Evolutionary conservation across 768 basidiomycete genomes (phyloP), one percentile per base, ranked within the genome.

Genomic region (Chalciporus pseudorubinellus): DNA sequence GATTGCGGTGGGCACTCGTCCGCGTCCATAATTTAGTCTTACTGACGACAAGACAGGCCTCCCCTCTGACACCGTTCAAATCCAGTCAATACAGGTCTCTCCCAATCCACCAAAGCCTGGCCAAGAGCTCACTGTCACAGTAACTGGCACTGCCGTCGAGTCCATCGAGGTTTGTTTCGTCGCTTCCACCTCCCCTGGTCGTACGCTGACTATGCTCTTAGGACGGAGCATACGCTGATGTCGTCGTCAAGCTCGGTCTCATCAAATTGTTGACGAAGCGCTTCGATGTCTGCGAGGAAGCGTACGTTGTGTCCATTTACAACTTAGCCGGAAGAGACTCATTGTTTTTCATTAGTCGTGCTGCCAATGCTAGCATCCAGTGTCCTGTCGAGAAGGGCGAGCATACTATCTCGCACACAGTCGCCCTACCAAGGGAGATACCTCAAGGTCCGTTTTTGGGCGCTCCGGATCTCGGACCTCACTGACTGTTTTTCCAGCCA

Each of bases 61-160:
- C 7, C 43, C 66, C 3, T 50, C 54, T 0, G 77, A 86, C 53
- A 56, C 72, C 4, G 66, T 92, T 51, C 78, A 86, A 58, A 73
- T 98, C 47, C 62, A 88, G 18, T 85, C 81, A n/a, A 85, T 98
- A 50, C 50, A 64, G 3, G 74, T 98, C 34, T 78, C 72, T 14
- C 97, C 97, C 0, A 92, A 98, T 62, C 95, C 95, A 28, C 97
- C 97, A 1, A 66, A 82, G 60, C 91, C 94, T 4, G 97, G 97
- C 4, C 59, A 90, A 63, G 79, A 92, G 59, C 71, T 99, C 60
- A 95, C 92, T n/a, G 86, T 99, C 55, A 85, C 72, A 4, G 95
- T 89, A 16, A 73, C 74, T 6, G 95, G 84, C 3, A 63, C 59
- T 3, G 88, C 85, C 2, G 58, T 67, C 7, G 68, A 83, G 49